Evolutionary conservation across 805 yeast genomes (phyloP).

Genomic region (Zygotorulaspora danielsina): DNA sequence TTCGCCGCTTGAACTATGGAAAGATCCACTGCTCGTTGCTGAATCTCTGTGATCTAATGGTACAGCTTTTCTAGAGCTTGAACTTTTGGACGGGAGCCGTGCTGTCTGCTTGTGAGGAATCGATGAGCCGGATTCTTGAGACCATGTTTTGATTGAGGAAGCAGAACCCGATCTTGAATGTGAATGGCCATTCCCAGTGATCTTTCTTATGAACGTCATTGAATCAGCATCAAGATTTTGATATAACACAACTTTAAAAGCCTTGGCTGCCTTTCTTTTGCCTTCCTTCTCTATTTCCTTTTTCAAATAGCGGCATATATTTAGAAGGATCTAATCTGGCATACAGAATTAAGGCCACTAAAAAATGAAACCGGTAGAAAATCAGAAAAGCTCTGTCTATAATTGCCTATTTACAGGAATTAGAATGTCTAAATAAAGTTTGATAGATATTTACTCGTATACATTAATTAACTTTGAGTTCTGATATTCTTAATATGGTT

Average conservation of each 20-base stretch:
- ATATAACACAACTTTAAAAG: neutral
- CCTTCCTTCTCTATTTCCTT: neutral
- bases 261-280: neutral
- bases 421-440: neutral
- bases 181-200: constrained; percentile 21
- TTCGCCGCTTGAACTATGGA: constrained; percentile 4
- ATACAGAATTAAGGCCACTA: neutral
- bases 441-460: no score
- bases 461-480: constrained; percentile 53
- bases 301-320: neutral
- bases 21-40: constrained; percentile 7
- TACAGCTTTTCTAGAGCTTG: constrained; percentile 1
- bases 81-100: constrained; percentile 8
- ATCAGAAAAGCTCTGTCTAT: neutral
- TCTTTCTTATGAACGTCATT: constrained; percentile 30
- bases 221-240: neutral
- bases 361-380: neutral
- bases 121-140: constrained; percentile 12
- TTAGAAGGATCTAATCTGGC: neutral
- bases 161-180: constrained; percentile 29
- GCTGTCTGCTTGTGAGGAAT: constrained; percentile 8
- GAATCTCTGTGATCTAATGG: constrained; percentile 5
- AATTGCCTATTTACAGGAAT: constrained; percentile 1
- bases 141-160: constrained; percentile 21
- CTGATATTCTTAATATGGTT: constrained; percentile 73